Evolutionary conservation across 2,329 filamentous ascomycete genomes (phyloP).

Genomic region (Lachnellula hyalina): DNA sequence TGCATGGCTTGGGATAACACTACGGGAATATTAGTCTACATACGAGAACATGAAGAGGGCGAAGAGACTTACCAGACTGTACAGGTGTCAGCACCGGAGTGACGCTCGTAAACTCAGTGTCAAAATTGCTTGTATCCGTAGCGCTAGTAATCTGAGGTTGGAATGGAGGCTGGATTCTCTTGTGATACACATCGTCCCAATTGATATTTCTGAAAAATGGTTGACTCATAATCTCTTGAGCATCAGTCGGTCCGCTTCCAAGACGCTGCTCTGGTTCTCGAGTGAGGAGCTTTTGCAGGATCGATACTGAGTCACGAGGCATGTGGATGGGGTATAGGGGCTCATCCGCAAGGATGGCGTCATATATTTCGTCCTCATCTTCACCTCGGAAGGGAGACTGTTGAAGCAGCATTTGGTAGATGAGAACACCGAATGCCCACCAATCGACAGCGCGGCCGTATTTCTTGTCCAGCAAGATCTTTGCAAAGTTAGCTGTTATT

Average conservation of each 20-base stretch:
- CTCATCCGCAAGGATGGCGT: conserved; percentile 95
- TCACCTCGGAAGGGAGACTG: conserved; percentile 98
- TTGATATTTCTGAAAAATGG: conserved; percentile 97
- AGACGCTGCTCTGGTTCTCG: conserved; percentile 90
- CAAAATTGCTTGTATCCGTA: conserved; percentile 99
- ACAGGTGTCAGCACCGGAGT: conserved; percentile 96
- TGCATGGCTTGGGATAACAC: conserved; percentile 98
- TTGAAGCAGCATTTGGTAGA: conserved; percentile 99
- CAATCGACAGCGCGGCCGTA: conserved; percentile 96
- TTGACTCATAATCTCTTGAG: conserved; percentile 98
- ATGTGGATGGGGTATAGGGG: conserved; percentile 98
- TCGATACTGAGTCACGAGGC: conserved; percentile 95
- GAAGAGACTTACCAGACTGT: conserved; percentile 74
- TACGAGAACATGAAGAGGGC: neutral
- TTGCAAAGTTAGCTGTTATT: conserved; percentile 57
- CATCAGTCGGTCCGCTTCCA: conserved; percentile 91
- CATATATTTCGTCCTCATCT: conserved; percentile 98
- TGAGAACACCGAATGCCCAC: conserved; percentile 99
- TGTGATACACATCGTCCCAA: conserved; percentile 98
- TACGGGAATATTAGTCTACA: conserved; percentile 34
- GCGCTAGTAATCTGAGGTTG: conserved; percentile 82
- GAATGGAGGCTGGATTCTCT: conserved; percentile 85
- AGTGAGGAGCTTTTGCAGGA: conserved; percentile 93
- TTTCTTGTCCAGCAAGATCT: conserved; percentile 97
- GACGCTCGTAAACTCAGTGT: conserved; percentile 96